Conservation (phyloP, 2,329 filamentous ascomycete species). For the Triangularia verruculosa region DNA sequence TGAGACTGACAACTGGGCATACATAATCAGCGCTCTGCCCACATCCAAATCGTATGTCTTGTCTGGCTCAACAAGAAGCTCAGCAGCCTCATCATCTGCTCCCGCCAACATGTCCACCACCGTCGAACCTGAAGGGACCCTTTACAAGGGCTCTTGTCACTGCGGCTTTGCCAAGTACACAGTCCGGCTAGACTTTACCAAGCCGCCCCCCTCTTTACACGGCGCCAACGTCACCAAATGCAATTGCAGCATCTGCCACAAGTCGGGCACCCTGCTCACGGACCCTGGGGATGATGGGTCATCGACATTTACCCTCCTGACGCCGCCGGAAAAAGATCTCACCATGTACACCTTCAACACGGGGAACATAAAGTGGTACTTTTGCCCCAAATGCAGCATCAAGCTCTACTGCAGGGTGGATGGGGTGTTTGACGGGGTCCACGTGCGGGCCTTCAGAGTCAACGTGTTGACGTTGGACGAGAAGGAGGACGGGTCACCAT, state of each 20-base stretch:
- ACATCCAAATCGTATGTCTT: too few relatives aligned
- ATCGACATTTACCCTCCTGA: slow-evolving; percentile 4
- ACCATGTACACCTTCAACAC: slow-evolving; percentile 5
- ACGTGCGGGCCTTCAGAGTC: neutral
- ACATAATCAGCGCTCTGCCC: too few relatives aligned
- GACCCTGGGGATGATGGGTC: neutral
- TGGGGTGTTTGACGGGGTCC: neutral
- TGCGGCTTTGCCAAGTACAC: slow-evolving; percentile 11
- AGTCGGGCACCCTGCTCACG: slow-evolving; percentile 5
- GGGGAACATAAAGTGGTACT: neutral
- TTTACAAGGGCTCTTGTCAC: slow-evolving; percentile 13
- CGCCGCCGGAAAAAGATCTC: neutral
- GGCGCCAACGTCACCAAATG: slow-evolving; percentile 4
- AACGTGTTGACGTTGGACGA: slow-evolving; percentile 8
- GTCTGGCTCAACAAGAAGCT: too few relatives aligned
- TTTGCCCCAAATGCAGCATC: slow-evolving; percentile 10
- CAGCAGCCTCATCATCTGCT: neutral
- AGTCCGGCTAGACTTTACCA: neutral
- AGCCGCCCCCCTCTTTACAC: neutral
- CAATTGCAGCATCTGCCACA: slow-evolving; percentile 13
- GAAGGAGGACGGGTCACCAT: neutral
- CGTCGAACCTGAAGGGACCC: neutral
- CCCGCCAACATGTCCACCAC: neutral
- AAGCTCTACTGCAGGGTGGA: neutral
- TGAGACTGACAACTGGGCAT: too few relatives aligned